These are phyloP conservation scores for Wickerhamiella domercqiae DNA, from an alignment of 805 yeast genomes.

Conservation along the genomic window DNA sequence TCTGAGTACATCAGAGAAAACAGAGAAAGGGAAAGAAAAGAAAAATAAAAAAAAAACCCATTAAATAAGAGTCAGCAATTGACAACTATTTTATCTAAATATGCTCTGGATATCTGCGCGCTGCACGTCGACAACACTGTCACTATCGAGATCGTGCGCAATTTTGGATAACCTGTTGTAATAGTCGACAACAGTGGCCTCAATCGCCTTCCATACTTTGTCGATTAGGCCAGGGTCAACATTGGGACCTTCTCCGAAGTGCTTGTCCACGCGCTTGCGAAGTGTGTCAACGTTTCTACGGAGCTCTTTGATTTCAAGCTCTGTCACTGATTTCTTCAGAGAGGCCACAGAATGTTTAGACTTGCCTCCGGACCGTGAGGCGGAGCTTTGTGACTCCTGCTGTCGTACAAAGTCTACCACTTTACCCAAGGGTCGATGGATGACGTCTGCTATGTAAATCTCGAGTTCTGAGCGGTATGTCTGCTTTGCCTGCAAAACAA, in stretches of 20 bases:
- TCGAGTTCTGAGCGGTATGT: slow-evolving; percentile 24
- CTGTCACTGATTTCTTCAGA: slow-evolving; percentile 39
- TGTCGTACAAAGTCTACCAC: slow-evolving; percentile 50
- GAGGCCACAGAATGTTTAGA: slow-evolving; percentile 28
- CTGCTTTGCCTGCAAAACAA: slow-evolving; percentile 20
- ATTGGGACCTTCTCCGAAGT: slow-evolving; percentile 26
- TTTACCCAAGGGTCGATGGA: slow-evolving; percentile 48
- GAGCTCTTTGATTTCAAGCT: slow-evolving; percentile 46
- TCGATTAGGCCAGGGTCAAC: slow-evolving; percentile 11
- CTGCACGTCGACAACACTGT: slow-evolving; percentile 10
- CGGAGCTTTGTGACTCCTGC: slow-evolving; percentile 33
- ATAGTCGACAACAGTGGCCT: slow-evolving; percentile 42
- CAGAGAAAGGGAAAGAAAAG: no score
- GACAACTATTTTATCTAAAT: slow-evolving; percentile 4
- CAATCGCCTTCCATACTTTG: slow-evolving; percentile 51
- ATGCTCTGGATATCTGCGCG: slow-evolving; percentile 10
- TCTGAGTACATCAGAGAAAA: no score
- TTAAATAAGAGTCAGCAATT: neutral
- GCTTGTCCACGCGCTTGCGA: slow-evolving; percentile 39
- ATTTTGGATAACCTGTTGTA: slow-evolving; percentile 41
- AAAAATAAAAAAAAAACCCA: neutral
- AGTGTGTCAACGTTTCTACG: slow-evolving; percentile 38
- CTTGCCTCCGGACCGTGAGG: slow-evolving; percentile 27
- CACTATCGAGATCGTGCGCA: slow-evolving; percentile 39
- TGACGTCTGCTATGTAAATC: slow-evolving; percentile 33